Evolutionary conservation across 805 yeast species (phyloP), one percentile per base, ranked within the genome.

Genomic region (Candida glaebosa): DNA sequence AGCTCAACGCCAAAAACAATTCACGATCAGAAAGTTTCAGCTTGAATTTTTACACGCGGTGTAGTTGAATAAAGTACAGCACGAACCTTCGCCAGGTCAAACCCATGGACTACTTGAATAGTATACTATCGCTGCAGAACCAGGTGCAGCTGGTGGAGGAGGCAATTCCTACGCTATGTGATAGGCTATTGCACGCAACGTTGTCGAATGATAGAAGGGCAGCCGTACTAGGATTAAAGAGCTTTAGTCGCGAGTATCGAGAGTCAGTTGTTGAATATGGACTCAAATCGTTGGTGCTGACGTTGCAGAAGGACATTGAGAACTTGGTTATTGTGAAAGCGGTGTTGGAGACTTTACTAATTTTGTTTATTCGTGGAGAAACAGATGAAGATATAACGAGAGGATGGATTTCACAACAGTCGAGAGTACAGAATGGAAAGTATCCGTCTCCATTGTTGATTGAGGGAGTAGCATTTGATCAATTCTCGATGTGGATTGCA

Each of bases 201-300:
- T 63, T 86, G 47, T 73, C 93, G 2, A 80, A 85, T 20, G 99
- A 93, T 63, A 73, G 97, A 47, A 69, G 96, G 40, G 91, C 96
- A 1, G 98, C 98, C 0, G 86, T 91, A 3, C 71, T 91, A 28
- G 91, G 95, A 0, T 69, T 93, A 47, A 90, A 91, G 57, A 86
- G 95, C 32, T 89, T 88, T 58, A 80, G 95, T 45, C 73, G 97
- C 42, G 87, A 88, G 52, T 88, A 84, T 58, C 69, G 99, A 46
- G 99, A 93, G 61, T 71, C 83, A 2, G 97, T 93, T 2, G 87
- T 90, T 35, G 95, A 95, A 26, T 79, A 83, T 45, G 97, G 95
- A 2, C 68, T 90, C 25, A 72, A 88, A 42, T 86, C 89, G 1
- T 66, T 93, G 39, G 73, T 93, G 12, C 60, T 69, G 18, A 80